Evolutionary conservation across 257 asterid species (phyloP).

Genomic region (Scutellaria baicalensis): DNA sequence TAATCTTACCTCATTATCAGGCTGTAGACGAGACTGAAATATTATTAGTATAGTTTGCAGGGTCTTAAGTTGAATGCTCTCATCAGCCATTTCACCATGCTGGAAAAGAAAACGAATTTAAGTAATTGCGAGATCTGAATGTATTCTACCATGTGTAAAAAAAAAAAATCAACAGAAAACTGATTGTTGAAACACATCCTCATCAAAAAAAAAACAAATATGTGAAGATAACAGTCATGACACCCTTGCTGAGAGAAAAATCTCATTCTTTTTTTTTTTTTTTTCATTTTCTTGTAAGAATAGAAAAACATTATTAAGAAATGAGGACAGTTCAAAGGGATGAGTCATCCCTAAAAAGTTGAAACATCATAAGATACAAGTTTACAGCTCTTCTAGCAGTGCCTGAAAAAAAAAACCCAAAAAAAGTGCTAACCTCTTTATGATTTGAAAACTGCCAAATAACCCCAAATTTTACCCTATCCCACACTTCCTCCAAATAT

Average conservation of each 20-base stretch:
- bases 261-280: not conserved
- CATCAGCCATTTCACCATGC: constrained; percentile 98
- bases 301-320: too few relatives aligned
- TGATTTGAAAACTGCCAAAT: too few relatives aligned
- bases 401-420: too few relatives aligned
- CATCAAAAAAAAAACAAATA: not conserved
- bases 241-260: not conserved
- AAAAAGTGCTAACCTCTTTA: too few relatives aligned
- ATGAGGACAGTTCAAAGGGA: too few relatives aligned
- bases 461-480: too few relatives aligned
- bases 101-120: constrained; percentile 21
- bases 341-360: too few relatives aligned
- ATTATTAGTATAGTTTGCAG: constrained; percentile 85
- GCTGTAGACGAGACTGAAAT: constrained; percentile 86
- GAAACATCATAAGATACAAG: too few relatives aligned
- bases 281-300: too few relatives aligned
- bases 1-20: constrained; percentile 78
- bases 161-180: not conserved
- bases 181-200: not conserved
- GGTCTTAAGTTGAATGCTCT: constrained; percentile 84
- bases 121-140: not conserved
- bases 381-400: too few relatives aligned
- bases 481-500: too few relatives aligned
- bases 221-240: not conserved
- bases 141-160: not conserved